Percentiles rank a stretch among this genome's conserved stretches.
These are phyloP conservation scores for Monosporozyma solicola DNA, from an alignment of 805 yeast genomes.

Conservation along the genomic window DNA sequence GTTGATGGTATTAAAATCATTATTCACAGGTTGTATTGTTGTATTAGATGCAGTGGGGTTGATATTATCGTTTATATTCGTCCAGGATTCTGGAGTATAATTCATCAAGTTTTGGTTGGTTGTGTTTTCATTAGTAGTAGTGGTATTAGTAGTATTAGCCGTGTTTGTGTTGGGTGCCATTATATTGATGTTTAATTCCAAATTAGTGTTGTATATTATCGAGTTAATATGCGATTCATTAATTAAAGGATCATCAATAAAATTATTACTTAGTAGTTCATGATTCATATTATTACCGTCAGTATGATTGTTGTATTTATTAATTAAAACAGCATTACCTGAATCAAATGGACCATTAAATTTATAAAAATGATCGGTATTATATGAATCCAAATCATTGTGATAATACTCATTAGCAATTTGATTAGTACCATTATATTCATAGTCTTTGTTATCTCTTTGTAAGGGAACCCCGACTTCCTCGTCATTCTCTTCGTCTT, in stretches of 20 bases:
- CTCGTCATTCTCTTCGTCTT: neutral
- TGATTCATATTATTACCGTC: neutral
- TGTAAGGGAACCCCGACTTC: neutral
- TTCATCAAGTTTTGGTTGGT: neutral
- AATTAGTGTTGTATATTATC: neutral
- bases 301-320: neutral
- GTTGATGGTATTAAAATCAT: neutral
- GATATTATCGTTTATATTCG: neutral
- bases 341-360: slow-evolving; percentile 2
- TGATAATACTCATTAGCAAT: neutral
- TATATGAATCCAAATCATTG: neutral
- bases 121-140: neutral
- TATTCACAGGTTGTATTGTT: neutral
- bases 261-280: neutral
- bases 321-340: neutral
- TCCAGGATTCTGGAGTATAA: neutral
- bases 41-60: neutral
- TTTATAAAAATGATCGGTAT: slow-evolving; percentile 1
- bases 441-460: neutral
- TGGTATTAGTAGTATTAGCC: neutral
- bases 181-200: neutral
- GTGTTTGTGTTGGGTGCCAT: neutral
- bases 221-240: neutral
- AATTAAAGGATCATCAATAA: slow-evolving; percentile 1
- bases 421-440: neutral